Conservation (phyloP, 2,329 filamentous ascomycete species). For the Aspergillus fumigatiaffinis region DNA sequence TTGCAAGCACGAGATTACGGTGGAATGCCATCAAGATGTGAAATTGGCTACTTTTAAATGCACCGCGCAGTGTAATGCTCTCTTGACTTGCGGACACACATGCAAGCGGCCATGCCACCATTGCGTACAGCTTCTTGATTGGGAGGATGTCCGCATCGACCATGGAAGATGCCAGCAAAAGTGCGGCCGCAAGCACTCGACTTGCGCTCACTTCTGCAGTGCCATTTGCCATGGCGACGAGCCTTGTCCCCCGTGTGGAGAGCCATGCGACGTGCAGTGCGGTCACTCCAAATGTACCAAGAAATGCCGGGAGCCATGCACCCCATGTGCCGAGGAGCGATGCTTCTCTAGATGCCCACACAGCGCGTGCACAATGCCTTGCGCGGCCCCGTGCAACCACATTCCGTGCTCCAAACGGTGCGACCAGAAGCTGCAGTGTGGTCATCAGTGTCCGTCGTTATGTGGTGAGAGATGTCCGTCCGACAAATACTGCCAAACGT, state of each 20-base stretch:
- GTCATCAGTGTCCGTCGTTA: constrained; percentile 61
- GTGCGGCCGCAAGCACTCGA: constrained; percentile 51
- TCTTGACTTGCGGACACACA: constrained; percentile 55
- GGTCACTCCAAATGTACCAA: constrained; percentile 54
- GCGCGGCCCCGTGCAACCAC: constrained; percentile 64
- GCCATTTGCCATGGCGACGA: constrained; percentile 48
- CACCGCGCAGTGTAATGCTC: constrained; percentile 41
- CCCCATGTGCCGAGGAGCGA: constrained; percentile 53
- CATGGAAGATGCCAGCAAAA: constrained; percentile 42
- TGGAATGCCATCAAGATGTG: constrained; percentile 52
- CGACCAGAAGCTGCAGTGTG: constrained; percentile 50
- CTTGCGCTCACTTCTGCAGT: constrained; percentile 56
- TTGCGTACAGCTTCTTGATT: constrained; percentile 43
- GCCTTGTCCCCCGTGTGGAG: constrained; percentile 26
- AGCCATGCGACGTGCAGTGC: constrained; percentile 54
- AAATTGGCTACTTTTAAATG: constrained; percentile 45
- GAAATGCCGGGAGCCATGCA: constrained; percentile 57
- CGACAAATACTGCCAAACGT: constrained; percentile 54
- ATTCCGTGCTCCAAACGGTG: constrained; percentile 63
- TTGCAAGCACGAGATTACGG: constrained; percentile 52
- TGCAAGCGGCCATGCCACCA: constrained; percentile 49
- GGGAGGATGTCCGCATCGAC: constrained; percentile 27
- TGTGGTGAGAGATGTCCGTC: constrained; percentile 62
- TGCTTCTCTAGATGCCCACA: constrained; percentile 58
- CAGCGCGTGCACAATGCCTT: constrained; percentile 50